phyloP scores from a whole-genome alignment of 192 early-diverging fungal species.

The Chytriomyces hyalinus region DNA sequence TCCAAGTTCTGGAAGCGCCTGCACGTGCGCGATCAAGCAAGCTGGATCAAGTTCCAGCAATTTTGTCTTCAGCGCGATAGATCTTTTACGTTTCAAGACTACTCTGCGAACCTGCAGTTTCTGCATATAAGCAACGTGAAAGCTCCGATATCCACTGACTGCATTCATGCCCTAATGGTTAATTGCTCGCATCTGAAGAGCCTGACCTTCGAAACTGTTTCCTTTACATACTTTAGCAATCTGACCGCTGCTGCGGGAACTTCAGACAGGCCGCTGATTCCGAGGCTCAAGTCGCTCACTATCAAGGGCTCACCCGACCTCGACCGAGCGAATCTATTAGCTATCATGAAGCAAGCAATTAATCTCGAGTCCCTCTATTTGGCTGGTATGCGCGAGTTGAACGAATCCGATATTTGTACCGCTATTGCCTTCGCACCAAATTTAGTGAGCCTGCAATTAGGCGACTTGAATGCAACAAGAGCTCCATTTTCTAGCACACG shows the following conservation, averaged over 20 bases:
- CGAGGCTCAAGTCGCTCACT: constrained; percentile 1
- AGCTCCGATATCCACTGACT: neutral
- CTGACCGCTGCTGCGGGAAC: neutral
- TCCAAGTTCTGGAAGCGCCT: constrained; percentile 22
- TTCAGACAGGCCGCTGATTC: neutral
- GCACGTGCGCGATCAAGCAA: neutral
- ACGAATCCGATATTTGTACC: constrained; percentile 16
- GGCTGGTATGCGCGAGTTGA: constrained; percentile 12
- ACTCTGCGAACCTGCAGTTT: constrained; percentile 5
- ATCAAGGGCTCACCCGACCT: constrained; percentile 24
- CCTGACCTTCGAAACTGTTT: constrained; percentile 24
- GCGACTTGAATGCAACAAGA: constrained; percentile 18
- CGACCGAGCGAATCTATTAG: neutral
- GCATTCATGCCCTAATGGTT: neutral
- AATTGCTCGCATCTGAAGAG: neutral
- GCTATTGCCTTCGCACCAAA: neutral
- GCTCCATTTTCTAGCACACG: constrained; percentile 29
- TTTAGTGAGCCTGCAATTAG: neutral
- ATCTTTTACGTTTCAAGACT: neutral
- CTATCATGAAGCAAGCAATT: neutral
- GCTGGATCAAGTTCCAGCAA: constrained; percentile 16
- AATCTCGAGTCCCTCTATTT: neutral
- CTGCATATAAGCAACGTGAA: constrained; percentile 6
- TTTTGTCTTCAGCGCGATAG: neutral
- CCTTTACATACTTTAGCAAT: neutral